Evolutionary conservation across 2,329 filamentous ascomycete species (phyloP).

Genomic region (Stachybotrys elegans): DNA sequence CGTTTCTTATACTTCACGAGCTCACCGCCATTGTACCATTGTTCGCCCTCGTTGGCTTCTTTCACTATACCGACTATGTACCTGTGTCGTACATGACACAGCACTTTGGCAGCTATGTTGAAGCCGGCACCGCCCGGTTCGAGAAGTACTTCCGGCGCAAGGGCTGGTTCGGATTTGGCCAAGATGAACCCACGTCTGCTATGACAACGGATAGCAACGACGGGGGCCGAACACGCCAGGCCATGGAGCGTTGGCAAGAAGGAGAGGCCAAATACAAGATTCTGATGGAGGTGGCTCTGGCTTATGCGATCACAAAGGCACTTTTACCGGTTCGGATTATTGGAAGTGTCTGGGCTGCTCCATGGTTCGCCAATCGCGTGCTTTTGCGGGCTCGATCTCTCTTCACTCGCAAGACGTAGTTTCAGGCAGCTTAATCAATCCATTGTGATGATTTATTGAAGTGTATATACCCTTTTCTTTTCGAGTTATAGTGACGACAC

Average conservation of each 20-base stretch:
- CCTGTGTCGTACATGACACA: constrained; percentile 51
- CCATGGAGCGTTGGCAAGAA: constrained; percentile 29
- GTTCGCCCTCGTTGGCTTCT: constrained; percentile 65
- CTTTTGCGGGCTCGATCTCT: constrained; percentile 39
- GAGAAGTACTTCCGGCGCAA: constrained; percentile 73
- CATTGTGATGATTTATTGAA: not conserved
- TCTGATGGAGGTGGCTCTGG: constrained; percentile 71
- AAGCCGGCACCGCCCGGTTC: constrained; percentile 66
- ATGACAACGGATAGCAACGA: constrained; percentile 10
- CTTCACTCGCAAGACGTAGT: constrained; percentile 22
- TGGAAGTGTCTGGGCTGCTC: constrained; percentile 80
- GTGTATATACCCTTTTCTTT: not conserved
- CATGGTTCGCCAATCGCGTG: constrained; percentile 75
- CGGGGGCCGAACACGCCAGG: constrained; percentile 15
- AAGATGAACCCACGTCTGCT: constrained; percentile 21
- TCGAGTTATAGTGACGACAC: not conserved
- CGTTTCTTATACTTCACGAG: constrained; percentile 89
- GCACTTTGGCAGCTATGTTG: constrained; percentile 45
- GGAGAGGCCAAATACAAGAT: constrained; percentile 47
- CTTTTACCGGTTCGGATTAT: constrained; percentile 73
- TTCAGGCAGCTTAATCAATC: not conserved
- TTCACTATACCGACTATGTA: constrained; percentile 75
- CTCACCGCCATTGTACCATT: constrained; percentile 81
- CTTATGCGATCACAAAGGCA: constrained; percentile 86
- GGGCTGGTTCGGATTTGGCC: constrained; percentile 69